Base-by-base conservation (phyloP, 2,329 filamentous ascomycete species). In the Alternaria infectoria region DNA sequence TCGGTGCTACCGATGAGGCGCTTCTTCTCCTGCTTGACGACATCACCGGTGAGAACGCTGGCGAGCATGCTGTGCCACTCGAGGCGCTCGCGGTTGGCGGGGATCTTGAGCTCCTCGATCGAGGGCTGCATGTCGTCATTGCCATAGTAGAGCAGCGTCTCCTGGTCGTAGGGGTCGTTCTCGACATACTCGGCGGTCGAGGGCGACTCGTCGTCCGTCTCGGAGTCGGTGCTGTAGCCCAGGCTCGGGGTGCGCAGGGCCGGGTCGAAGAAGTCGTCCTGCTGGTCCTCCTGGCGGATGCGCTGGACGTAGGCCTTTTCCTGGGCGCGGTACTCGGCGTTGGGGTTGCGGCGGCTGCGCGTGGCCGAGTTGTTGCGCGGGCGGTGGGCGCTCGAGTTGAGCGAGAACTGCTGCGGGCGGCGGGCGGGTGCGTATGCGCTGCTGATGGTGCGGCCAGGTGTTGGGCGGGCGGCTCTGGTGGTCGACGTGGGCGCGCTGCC, bases 21-120 rank as follows among this genome's bases (percentile, higher is more conserved):
- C 80, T 97, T 97, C 85, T 99, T 99, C 82, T 99, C 96, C 80
- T 99, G 96, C 74, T 93, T 93, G 61, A 99, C 95, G 9, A 99
- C 96, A 79, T 99, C 96, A 69, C 96, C 96, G 1, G 94, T 97
- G 69, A 99, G 83, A 5, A 99, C 96, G 13, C 95, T 96, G 63
- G 95, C 93, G 60, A 99, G 83, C 96, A 99, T 99, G 4, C 93
- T 93, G 81, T 99, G 94, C 96, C 96, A 99, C 81, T 99, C 96
- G 23, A 99, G 84, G 47, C 95, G 87, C 80, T 98, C 96, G 65
- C 94, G 87, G 75, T 94, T 97, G 67, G 90, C 89, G 1, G 93
- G 92, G 72, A 97, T 92, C 79, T 92, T 91, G 56, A 98, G 81
- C 78, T 99, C 96, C 74, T 98, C 96, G 23, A 93, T 86, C 4